Evolutionary conservation across 2,329 filamentous ascomycete species (phyloP).

Genomic region (Aspergillus fumigatiaffinis): DNA sequence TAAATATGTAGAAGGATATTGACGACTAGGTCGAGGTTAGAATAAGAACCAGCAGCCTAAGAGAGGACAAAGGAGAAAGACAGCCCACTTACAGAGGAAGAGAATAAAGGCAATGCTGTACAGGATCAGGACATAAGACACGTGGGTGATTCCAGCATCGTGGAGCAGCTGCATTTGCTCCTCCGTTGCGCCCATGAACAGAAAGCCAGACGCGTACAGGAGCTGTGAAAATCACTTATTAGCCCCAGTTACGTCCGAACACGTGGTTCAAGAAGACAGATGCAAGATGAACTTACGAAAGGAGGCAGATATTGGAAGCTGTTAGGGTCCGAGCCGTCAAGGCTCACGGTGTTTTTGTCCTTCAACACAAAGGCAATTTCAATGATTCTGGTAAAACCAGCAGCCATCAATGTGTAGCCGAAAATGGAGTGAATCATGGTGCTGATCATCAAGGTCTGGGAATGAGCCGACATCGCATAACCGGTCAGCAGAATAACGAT

Average conservation of each 20-base stretch:
- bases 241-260: neutral
- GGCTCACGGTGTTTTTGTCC: slow-evolving; percentile 63
- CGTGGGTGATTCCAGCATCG: slow-evolving; percentile 73
- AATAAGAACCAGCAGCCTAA: neutral
- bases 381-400: slow-evolving; percentile 76
- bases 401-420: slow-evolving; percentile 92
- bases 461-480: slow-evolving; percentile 91
- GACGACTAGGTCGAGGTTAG: slow-evolving; percentile 51
- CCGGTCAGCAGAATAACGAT: slow-evolving; percentile 90
- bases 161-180: slow-evolving; percentile 85
- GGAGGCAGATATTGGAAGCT: slow-evolving; percentile 69
- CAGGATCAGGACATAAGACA: slow-evolving; percentile 86
- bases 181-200: slow-evolving; percentile 97
- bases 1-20: slow-evolving; percentile 84
- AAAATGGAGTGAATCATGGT: slow-evolving; percentile 86
- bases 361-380: slow-evolving; percentile 85
- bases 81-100: slow-evolving; percentile 66
- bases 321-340: slow-evolving; percentile 66
- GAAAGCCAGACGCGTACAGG: slow-evolving; percentile 84
- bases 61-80: slow-evolving; percentile 2
- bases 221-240: slow-evolving; percentile 51
- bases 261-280: neutral
- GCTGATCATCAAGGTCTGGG: slow-evolving; percentile 77
- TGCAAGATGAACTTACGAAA: slow-evolving; percentile 56
- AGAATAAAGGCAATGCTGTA: slow-evolving; percentile 86